Base-by-base conservation (phyloP, 768 basidiomycete species). In the Fomitopsis serialis region DNA sequence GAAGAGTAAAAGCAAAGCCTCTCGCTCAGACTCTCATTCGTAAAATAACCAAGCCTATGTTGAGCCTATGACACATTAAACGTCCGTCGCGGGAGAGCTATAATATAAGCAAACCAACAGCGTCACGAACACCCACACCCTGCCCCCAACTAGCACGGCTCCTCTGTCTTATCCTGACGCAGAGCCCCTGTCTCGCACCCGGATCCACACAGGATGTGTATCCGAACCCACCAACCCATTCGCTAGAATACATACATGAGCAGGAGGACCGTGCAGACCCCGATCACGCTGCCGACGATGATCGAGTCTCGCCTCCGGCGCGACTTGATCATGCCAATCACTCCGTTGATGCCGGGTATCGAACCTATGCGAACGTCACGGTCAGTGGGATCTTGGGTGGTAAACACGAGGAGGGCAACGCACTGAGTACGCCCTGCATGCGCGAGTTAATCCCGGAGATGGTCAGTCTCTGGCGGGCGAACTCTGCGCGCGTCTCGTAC, bases 401-500 rank as follows among this genome's bases (percentile, higher is more conserved):
- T 17, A 21, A 13, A 40, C 3, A 21, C 11, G 35, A 27, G 32
- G 23, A 15, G 11, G 29, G 46, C 19, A 23, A 40, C 87, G 57
- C 62, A 95, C 92, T 85, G 24, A 98, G 72, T 17, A 96, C 90
- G 47, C 84, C 80, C 50, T 77, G 72, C 82, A 99, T 93, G 25
- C 95, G 82, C 13, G 82, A 76, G 69, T 92, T 93, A 58, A 99
- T 91, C 15, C 84, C 78, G 9, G 81, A 72, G 37, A 99, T 70
- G 21, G 87, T 82, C 11, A 77, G 68, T 29, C 93, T 77, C 69
- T 99, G 97, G 43, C 84, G 80, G 24, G 80, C 73, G 70, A 99
- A 98, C 70, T 98, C 96, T 21, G 91, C 82, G 27, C 97, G 85
- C 2, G 96, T 98, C 65, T 93, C 97, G 64, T 98, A 95, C 25